Conservation (phyloP, 257 asterid species). For the Marsdenia floribunda region DNA sequence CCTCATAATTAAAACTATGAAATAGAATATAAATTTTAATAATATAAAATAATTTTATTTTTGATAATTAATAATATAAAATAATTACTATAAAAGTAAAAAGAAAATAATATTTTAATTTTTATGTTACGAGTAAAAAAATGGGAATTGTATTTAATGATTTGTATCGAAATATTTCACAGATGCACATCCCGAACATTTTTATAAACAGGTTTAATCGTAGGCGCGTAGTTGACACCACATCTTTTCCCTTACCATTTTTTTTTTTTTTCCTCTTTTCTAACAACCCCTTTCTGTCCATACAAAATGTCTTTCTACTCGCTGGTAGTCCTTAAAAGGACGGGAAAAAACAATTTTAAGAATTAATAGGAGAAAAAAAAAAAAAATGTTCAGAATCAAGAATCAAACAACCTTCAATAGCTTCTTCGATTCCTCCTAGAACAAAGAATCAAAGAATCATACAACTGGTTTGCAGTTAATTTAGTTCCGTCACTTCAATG, state of each 20-base stretch:
- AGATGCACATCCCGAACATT: too few species aligned
- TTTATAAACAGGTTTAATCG: not conserved
- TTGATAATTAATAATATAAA: too few species aligned
- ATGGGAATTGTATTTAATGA: too few species aligned
- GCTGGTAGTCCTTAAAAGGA: not conserved
- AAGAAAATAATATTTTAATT: too few species aligned
- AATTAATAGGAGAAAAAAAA: not conserved
- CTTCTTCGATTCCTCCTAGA: constrained; percentile 22
- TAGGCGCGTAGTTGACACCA: constrained; percentile 5
- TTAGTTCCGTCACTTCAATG: constrained; percentile 35
- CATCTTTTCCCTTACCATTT: not conserved
- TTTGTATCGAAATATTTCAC: too few species aligned
- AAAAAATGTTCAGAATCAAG: constrained; percentile 25
- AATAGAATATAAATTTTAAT: too few species aligned
- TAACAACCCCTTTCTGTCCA: constrained; percentile 6
- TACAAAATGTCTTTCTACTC: not conserved
- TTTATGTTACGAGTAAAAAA: too few species aligned
- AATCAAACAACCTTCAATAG: constrained; percentile 8
- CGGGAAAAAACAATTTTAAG: not conserved
- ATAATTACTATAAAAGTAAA: too few species aligned
- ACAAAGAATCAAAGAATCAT: constrained; percentile 33
- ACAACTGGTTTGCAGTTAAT: constrained; percentile 8
- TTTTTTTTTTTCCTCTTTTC: too few species aligned
- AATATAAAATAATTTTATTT: too few species aligned
- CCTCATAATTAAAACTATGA: too few species aligned